These are phyloP conservation scores for Tardiomyces digboiensis DNA, from an alignment of 1,139 yeast genomes.

Conservation along the genomic window DNA sequence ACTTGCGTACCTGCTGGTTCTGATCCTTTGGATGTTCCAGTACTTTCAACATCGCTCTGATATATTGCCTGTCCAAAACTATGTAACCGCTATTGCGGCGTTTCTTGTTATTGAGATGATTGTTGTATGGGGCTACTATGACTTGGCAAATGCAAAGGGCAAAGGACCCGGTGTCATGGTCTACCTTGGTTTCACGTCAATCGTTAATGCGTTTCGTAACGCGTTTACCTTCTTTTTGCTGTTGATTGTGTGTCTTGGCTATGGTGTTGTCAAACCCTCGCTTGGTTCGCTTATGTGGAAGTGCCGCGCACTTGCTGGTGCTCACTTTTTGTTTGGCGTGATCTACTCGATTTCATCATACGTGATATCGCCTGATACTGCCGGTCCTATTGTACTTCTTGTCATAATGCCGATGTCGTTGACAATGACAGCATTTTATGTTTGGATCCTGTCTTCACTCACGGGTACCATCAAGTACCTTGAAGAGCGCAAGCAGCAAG, in stretches of 20 bases:
- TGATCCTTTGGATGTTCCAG: constrained; percentile 77
- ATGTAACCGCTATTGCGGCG: constrained; percentile 75
- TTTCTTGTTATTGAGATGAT: constrained; percentile 80
- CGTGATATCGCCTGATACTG: constrained; percentile 39
- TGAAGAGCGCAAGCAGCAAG: constrained; percentile 81
- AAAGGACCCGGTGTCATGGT: constrained; percentile 49
- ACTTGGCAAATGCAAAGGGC: constrained; percentile 61
- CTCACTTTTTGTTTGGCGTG: constrained; percentile 61
- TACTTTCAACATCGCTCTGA: constrained; percentile 83
- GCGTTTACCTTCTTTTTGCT: constrained; percentile 85
- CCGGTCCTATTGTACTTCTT: constrained; percentile 35
- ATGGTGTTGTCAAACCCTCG: constrained; percentile 84
- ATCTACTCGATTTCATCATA: constrained; percentile 65
- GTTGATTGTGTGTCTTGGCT: constrained; percentile 81
- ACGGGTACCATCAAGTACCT: constrained; percentile 65
- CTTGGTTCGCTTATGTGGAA: constrained; percentile 70
- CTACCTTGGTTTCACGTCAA: constrained; percentile 68
- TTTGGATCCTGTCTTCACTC: constrained; percentile 64
- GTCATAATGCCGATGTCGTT: constrained; percentile 59
- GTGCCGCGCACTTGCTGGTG: constrained; percentile 67
- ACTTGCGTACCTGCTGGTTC: constrained; percentile 69
- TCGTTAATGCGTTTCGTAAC: constrained; percentile 71
- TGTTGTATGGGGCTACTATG: constrained; percentile 88
- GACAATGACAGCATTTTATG: constrained; percentile 64
- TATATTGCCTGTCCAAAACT: constrained; percentile 82